These are phyloP conservation scores for Mimosa pudica DNA, from an alignment of 306 rosid genomes.

Conservation along the genomic window DNA sequence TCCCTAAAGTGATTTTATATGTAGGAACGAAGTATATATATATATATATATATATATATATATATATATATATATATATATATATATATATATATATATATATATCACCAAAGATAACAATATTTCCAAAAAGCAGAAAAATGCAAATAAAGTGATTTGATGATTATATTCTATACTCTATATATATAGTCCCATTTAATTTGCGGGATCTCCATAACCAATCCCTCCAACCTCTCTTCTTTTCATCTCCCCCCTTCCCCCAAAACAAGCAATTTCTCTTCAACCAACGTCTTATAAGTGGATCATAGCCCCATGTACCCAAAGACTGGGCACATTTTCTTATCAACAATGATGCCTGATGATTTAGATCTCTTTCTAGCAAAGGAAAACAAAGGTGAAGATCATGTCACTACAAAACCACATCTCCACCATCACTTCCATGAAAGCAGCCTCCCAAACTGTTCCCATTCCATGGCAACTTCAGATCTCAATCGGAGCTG, in stretches of 20 bases:
- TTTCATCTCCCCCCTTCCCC: background rate
- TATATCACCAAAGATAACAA: no score
- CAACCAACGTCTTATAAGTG: background rate
- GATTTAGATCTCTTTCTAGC: constrained; percentile 28
- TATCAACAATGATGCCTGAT: constrained; percentile 39
- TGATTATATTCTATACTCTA: constrained; percentile 25
- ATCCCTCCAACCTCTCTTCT: constrained; percentile 22
- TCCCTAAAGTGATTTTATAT: no score
- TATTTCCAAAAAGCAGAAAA: constrained; percentile 33
- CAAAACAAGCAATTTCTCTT: background rate
- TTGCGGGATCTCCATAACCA: constrained; percentile 34
- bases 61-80: no score
- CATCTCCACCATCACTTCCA: background rate
- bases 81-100: no score
- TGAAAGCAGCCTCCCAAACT: background rate
- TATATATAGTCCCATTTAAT: background rate
- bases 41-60: no score
- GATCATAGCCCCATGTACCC: constrained; percentile 32
- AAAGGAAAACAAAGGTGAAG: constrained; percentile 32
- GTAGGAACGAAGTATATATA: no score
- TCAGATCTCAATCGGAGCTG: background rate
- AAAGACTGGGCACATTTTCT: background rate
- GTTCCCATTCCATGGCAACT: background rate
- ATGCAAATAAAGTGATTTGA: constrained; percentile 38
- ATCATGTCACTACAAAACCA: background rate